Percentiles rank a stretch among this genome's conserved stretches.
These are phyloP conservation scores for Penicillium verrucosum DNA, from an alignment of 2,329 filamentous ascomycete genomes.

Conservation along the genomic window DNA sequence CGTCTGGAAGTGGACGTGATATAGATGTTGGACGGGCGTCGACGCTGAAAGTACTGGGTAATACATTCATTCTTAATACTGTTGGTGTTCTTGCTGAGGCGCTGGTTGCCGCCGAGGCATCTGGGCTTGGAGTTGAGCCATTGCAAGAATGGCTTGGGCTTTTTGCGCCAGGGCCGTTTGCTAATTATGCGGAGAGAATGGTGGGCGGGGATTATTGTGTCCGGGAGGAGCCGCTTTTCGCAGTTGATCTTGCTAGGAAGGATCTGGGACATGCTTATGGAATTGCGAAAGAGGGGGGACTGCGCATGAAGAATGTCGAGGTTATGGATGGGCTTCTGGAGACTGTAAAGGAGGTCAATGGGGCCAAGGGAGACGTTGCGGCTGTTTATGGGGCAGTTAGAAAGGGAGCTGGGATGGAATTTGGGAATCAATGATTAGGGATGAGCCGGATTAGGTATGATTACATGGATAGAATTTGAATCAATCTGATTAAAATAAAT, in stretches of 20 bases:
- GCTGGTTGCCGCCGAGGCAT: constrained; percentile 75
- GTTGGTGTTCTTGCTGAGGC: constrained; percentile 76
- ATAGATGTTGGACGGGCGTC: constrained; percentile 70
- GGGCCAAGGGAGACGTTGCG: constrained; percentile 72
- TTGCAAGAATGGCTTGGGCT: constrained; percentile 68
- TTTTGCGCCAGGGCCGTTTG: constrained; percentile 73
- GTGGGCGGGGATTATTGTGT: constrained; percentile 70
- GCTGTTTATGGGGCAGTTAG: constrained; percentile 78
- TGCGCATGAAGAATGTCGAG: constrained; percentile 62
- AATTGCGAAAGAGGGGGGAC: constrained; percentile 62
- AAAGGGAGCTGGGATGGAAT: constrained; percentile 69
- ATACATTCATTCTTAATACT: constrained; percentile 82
- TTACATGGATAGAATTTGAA: neutral
- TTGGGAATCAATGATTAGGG: constrained; percentile 58
- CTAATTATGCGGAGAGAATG: constrained; percentile 73
- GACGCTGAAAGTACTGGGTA: constrained; percentile 77
- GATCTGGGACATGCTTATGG: constrained; percentile 71
- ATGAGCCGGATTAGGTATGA: neutral
- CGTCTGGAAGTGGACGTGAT: constrained; percentile 47
- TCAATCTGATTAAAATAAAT: neutral
- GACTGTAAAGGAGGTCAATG: constrained; percentile 65
- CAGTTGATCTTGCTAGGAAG: constrained; percentile 77
- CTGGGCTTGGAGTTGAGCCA: constrained; percentile 67
- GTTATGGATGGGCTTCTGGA: constrained; percentile 67
- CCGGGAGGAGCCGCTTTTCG: constrained; percentile 74